Conservation (phyloP, 1,139 yeast genomes). For the Sugiyamaella japonica region DNA sequence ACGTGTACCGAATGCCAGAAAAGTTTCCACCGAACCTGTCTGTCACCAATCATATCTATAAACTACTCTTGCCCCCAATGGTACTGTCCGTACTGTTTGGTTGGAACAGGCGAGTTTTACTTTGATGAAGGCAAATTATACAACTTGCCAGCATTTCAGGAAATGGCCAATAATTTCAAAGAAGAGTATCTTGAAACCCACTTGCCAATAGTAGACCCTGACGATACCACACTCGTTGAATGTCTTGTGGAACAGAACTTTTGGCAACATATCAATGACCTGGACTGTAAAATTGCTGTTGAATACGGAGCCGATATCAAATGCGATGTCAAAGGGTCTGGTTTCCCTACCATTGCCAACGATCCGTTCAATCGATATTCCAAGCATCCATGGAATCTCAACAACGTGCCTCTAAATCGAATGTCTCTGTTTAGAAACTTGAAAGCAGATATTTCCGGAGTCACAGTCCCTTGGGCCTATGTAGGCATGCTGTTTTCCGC, state of each 20-base stretch:
- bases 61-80: slow-evolving; percentile 52
- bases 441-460: slow-evolving; percentile 47
- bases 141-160: slow-evolving; percentile 58
- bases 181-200: slow-evolving; percentile 48
- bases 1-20: slow-evolving; percentile 57
- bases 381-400: slow-evolving; percentile 67
- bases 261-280: slow-evolving; percentile 45
- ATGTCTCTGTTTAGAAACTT: slow-evolving; percentile 52
- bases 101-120: slow-evolving; percentile 88
- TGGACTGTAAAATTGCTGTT: slow-evolving; percentile 45
- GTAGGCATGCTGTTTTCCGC: slow-evolving; percentile 70
- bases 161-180: slow-evolving; percentile 55
- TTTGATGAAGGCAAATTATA: slow-evolving; percentile 75
- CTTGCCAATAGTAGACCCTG: slow-evolving; percentile 42
- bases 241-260: slow-evolving; percentile 38
- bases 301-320: slow-evolving; percentile 52
- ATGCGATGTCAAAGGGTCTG: slow-evolving; percentile 50
- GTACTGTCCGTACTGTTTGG: slow-evolving; percentile 79
- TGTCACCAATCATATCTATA: slow-evolving; percentile 44
- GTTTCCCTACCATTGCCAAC: slow-evolving; percentile 48
- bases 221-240: slow-evolving; percentile 27
- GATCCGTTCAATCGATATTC: slow-evolving; percentile 38
- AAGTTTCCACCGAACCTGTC: slow-evolving; percentile 64
- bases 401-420: slow-evolving; percentile 59
- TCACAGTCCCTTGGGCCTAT: slow-evolving; percentile 51